Base-by-base conservation (phyloP, 352 stramenopile species). In the Phytophthora colocasiae region DNA sequence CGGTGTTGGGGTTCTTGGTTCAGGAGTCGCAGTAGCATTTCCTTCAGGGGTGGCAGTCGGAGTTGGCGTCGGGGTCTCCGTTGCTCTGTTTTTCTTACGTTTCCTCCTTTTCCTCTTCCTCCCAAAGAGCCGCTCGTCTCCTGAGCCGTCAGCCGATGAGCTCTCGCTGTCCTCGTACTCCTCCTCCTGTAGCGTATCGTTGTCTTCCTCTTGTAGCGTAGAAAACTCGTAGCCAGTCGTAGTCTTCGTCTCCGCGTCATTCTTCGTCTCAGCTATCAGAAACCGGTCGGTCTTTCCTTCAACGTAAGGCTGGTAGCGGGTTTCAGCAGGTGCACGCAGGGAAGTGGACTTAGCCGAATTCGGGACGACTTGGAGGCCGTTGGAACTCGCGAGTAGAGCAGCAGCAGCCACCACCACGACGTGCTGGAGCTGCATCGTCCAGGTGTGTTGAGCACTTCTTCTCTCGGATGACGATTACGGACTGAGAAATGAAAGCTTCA, bases 201-300 rank as follows among this genome's bases (percentile, higher is more conserved):
- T 27, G 22, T 46, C 17, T 15, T 46, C 40, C 27, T 46, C 40
- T 9, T 46, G 40, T 17, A 46, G 40, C 40, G 40, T 26, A 6
- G 40, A 46, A 46, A 46, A 46, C 38, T 43, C 38, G 14, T 43
- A 43, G 9, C 38, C 38, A 43, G 38, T 36, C 17, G 53, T 41
- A 9, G 22, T 34, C 29, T 50, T 48, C 9, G 36, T 63, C 5
- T 9, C 1, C 1, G 3, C 9, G 6, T 46, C 45, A 29, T 64
- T 58, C 14, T 48, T 63, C 10, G 31, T 7, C 22, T 71, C 63
- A 15, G 40, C 54, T 26, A 62, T 39, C 40, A 71, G 31, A 31
- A 71, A 58, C 5, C 63, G 47, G 12, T 66, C 56, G 14, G 49
- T 48, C 34, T 66, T 56, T 17, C 63, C 56, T 56, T 71, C 56